Evolutionary conservation across 2,329 filamentous ascomycete genomes (phyloP), one percentile per base, ranked within the genome.

Genomic region (Malbranchea zuffiana): DNA sequence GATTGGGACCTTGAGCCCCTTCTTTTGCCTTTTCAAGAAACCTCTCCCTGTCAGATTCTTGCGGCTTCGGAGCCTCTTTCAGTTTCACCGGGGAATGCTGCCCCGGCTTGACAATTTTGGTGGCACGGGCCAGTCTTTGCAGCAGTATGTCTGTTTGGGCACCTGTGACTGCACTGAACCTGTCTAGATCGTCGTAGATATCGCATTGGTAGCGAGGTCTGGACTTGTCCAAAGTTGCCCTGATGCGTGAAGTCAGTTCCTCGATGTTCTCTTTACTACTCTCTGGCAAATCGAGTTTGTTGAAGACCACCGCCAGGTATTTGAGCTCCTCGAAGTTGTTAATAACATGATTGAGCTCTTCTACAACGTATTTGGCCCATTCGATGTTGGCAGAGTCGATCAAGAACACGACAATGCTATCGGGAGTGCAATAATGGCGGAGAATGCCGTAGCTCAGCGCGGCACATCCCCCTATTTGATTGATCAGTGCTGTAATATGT

Each of bases 181-280:
- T 13, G 12, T 35, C 26, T 6, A 40, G 13, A 35, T 40, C 37
- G 13, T 40, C 37, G 23, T 35, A 40, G 5, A 40, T 13, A n/a
- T 40, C 37, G 31, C 32, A 40, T 10, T 35, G 23, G 19, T 28
- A 35, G 8, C 19, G 8, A 3, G 31, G 6, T n/a, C n/a, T 32
- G 10, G 21, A 11, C 7, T 28, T 10, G n/a, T 30, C n/a, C 5
- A 40, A 18, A 21, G 35, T 17, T 16, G 20, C 17, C 20, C 26
- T 35, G 23, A 30, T 19, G 3, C 10, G 16, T 13, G 15, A 18
- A 11, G 32, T 19, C 12, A 27, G 32, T 3, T 17, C 1, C 13
- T 27, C 16, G 16, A 34, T 17, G 15, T 25, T 15, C 19, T 24
- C 20, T 21, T 40, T n/a, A 16, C 30, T 15, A 10, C 32, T 4